Base-by-base conservation (phyloP, 805 yeast genomes). In the Cyberlindnera maritima region DNA sequence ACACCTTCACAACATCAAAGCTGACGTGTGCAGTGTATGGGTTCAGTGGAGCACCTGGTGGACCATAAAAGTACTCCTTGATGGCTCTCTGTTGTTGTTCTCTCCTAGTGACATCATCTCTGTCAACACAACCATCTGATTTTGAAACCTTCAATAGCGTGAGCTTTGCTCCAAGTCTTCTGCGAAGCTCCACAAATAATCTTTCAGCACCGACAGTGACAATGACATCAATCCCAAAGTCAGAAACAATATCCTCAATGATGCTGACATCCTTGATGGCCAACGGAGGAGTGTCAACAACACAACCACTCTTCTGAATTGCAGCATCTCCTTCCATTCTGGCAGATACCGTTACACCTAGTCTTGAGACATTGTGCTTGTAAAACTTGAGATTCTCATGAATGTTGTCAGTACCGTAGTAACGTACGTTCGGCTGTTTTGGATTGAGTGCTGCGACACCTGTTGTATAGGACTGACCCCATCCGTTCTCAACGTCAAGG, bases 41-140 rank as follows among this genome's bases (percentile, higher is more conserved):
- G 17, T 95, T 84, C 44, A 94, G 72, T 5, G 82, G 79, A 4
- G 80, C 75, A 38, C 74, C 74, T 17, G 74, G 66, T 6, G 77
- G 77, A 2, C 99, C 99, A 61, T 94, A 89, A 59, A 94, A 94
- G 64, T 94, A 94, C 60, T 91, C 95, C 60, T 81, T 81, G 44
- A 92, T 89, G 5, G 84, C 71, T 36, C 79, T 75, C 57, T 90
- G 88, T 63, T 92, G 98, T 19, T 76, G 44, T 32, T 83, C 79
- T 59, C 98, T 74, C 32, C 74, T 70, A 61, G 72, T 89, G 12
- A 78, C 70, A 44, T 83, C 92, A 49, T 85, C 92, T 25, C 78
- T 74, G 26, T 86, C 88, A 9, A 85, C 85, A 28, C 83, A 82
- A 2, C 97, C 97, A 39, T 85, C 85, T 36, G 89, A 78, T 51